Evolutionary conservation across 2,329 filamentous ascomycete genomes (phyloP), one percentile per base, ranked within the genome.

Genomic region (Beauveria rudraprayagi): DNA sequence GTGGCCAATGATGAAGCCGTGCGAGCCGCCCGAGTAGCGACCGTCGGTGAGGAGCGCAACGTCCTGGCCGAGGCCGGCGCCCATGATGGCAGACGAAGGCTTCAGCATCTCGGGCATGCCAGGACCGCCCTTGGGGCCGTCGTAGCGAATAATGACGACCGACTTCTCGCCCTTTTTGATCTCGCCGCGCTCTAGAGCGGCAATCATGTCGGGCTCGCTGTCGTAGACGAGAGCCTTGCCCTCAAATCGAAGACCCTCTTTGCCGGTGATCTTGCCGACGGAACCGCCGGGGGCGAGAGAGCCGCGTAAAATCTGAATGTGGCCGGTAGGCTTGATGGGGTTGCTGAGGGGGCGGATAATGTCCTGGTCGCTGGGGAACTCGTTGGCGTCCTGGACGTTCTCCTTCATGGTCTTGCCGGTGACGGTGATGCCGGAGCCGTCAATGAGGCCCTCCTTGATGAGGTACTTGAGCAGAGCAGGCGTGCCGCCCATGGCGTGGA

Each of bases 21-120:
- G 90, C 64, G 84, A 89, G 57, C 90, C 91, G 62, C 91, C 91
- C 9, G 85, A 89, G 80, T 91, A 92, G 44, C 89, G 84, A 0
- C 86, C 86, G 68, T 92, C 88, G 2, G 88, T 90, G 63, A 91
- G 80, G 52, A 91, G 82, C 1, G 88, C 88, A 16, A 90, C 86
- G 67, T 91, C 87, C 68, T 89, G 82, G 67, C 87, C 87, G 48
- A 97, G 83, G 43, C 89, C 89, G 6, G 91, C 91, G 59, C 92
- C 92, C 91, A 96, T 96, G 70, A 97, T 89, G 55, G 92, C 91
- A 0, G 90, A 92, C 58, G 85, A 90, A n/a, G 92, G 91, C 79
- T 96, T 96, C 64, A 97, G 80, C 81, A 96, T 93, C 77, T 97
- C 92, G 37, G 92, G 92, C 88, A 97, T 97, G 62, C 92, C 92